Evolutionary conservation across 345 rosid genomes (phyloP).

Genomic region (Eucalyptus fibrosa): DNA sequence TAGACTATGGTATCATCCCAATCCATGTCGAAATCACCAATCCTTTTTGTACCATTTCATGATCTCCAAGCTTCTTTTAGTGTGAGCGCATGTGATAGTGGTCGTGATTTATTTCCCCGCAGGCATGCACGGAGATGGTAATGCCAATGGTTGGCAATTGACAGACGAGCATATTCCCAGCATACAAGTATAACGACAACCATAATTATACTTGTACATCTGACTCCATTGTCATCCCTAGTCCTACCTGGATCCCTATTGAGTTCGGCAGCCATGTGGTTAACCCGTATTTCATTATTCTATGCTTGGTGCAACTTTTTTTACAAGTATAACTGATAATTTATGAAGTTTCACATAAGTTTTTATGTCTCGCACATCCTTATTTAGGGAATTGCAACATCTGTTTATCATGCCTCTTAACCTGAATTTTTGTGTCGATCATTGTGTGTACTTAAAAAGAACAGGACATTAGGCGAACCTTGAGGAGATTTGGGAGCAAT

Average conservation of each 20-base stretch:
- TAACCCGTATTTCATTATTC: background rate
- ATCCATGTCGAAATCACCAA: background rate
- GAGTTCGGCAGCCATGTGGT: constrained; percentile 41
- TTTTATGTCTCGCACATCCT: background rate
- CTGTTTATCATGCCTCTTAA: background rate
- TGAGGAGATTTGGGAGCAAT: constrained; percentile 47
- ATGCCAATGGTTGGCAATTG: constrained; percentile 19
- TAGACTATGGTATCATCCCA: background rate
- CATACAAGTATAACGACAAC: constrained; percentile 3
- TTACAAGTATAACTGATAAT: background rate
- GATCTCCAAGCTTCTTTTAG: background rate
- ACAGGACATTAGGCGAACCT: constrained; percentile 25
- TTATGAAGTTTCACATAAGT: background rate
- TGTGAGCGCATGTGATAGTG: background rate
- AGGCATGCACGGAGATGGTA: constrained; percentile 64
- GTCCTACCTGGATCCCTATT: constrained; percentile 28
- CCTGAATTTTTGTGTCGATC: background rate
- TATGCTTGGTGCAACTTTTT: background rate
- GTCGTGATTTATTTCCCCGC: background rate
- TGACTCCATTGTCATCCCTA: constrained; percentile 4
- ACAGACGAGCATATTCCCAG: constrained; percentile 37
- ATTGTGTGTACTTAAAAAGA: background rate
- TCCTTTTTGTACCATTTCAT: background rate
- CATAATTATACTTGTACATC: background rate
- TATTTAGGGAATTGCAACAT: background rate